Evolutionary conservation across 352 stramenopile genomes (phyloP).

Genomic region (Pythium biforme): DNA sequence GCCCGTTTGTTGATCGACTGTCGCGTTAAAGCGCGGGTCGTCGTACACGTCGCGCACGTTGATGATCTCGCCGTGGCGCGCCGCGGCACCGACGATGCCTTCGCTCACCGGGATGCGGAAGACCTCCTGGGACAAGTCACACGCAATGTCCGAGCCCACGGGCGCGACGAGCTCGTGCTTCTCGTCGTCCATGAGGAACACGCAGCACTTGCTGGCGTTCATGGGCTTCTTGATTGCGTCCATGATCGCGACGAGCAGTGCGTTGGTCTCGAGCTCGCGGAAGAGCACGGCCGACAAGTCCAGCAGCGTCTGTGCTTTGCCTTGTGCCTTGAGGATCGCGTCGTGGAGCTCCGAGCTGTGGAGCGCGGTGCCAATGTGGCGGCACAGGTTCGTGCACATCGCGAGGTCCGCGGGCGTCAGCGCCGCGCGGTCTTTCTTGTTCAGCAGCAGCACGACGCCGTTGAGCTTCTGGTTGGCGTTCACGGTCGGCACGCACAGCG

Average conservation of each 20-base stretch:
- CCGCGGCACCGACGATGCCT: slow-evolving; percentile 59
- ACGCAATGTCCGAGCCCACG: slow-evolving; percentile 40
- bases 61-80: slow-evolving; percentile 61
- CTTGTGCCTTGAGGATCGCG: slow-evolving; percentile 49
- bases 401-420: slow-evolving; percentile 61
- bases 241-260: slow-evolving; percentile 54
- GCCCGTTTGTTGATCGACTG: slow-evolving; percentile 56
- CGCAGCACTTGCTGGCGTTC: slow-evolving; percentile 51
- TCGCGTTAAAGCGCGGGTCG: slow-evolving; percentile 62
- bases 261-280: slow-evolving; percentile 57
- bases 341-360: slow-evolving; percentile 62
- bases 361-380: slow-evolving; percentile 52
- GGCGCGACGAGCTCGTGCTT: slow-evolving; percentile 57
- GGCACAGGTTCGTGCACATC: slow-evolving; percentile 48
- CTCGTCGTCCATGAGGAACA: slow-evolving; percentile 65
- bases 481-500: slow-evolving; percentile 56
- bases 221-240: slow-evolving; percentile 53
- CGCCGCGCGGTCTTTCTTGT: slow-evolving; percentile 27
- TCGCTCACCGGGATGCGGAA: slow-evolving; percentile 55
- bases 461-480: slow-evolving; percentile 45
- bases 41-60: slow-evolving; percentile 77
- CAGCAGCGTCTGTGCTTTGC: slow-evolving; percentile 63
- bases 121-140: slow-evolving; percentile 39
- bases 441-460: slow-evolving; percentile 58
- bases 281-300: slow-evolving; percentile 68